Percentiles rank a stretch among this genome's conserved stretches.
Evolutionary conservation across 164 flowering plant species (phyloP).

Genomic region (Hamamelis virginiana): DNA sequence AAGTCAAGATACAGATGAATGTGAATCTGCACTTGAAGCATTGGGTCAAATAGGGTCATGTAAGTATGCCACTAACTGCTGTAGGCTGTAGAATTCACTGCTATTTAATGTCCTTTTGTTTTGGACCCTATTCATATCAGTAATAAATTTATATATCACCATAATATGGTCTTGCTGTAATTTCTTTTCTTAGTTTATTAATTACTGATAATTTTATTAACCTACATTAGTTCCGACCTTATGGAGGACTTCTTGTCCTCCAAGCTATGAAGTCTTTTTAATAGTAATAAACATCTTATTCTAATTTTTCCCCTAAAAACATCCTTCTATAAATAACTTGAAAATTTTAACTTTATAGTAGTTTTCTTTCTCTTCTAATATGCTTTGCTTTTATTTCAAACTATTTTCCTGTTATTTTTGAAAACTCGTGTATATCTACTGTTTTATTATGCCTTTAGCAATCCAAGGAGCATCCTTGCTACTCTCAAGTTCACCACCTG

Average conservation of each 20-base stretch:
- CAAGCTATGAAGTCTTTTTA: background rate
- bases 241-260: background rate
- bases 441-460: slow-evolving; percentile 35
- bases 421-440: background rate
- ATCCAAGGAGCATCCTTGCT: slow-evolving; percentile 67
- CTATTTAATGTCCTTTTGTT: background rate
- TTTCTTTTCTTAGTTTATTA: background rate
- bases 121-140: background rate
- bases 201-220: no score
- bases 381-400: background rate
- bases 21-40: slow-evolving; percentile 83
- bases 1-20: slow-evolving; percentile 65
- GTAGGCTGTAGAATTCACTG: background rate
- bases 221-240: no score
- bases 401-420: background rate
- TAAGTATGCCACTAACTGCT: slow-evolving; percentile 39
- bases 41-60: slow-evolving; percentile 86
- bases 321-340: no score
- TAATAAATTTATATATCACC: background rate
- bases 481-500: slow-evolving; percentile 49
- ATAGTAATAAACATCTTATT: background rate
- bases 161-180: background rate
- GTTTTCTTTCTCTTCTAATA: background rate
- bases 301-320: no score
- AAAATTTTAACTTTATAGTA: background rate